phyloP scores from a whole-genome alignment of 2,329 filamentous ascomycete species.

The Verticillium nubilum region DNA sequence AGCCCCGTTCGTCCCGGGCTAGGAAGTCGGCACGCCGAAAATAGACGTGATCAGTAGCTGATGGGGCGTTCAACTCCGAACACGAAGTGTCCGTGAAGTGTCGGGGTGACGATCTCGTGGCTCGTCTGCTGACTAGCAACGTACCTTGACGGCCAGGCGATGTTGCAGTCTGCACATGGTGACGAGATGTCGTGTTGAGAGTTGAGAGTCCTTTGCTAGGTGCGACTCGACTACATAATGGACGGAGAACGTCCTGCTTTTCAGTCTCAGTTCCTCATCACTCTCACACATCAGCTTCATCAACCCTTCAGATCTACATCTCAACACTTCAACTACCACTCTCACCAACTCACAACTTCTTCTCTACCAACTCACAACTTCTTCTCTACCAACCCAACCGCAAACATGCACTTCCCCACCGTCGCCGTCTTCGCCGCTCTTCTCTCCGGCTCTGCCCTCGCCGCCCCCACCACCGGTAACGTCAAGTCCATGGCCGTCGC shows the following conservation, averaged over 20 bases:
- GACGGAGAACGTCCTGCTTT: background rate
- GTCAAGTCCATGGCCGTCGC: slow-evolving; percentile 32
- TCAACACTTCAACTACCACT: background rate
- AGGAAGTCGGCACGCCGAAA: background rate
- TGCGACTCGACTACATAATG: background rate
- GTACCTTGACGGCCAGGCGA: background rate
- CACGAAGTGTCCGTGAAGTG: background rate
- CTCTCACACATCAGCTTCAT: background rate
- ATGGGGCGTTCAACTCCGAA: background rate
- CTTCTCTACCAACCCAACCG: slow-evolving; percentile 5
- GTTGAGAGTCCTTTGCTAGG: background rate
- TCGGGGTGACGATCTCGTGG: background rate
- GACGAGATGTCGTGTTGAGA: background rate
- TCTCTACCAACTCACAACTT: background rate
- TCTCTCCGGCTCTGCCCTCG: slow-evolving; percentile 29
- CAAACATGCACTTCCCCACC: slow-evolving; percentile 38
- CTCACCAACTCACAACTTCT: background rate
- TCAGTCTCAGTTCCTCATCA: background rate
- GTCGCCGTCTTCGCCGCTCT: slow-evolving; percentile 28
- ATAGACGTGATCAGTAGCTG: background rate
- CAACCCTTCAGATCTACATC: background rate
- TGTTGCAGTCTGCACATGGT: background rate
- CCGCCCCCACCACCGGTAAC: slow-evolving; percentile 14
- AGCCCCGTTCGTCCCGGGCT: background rate
- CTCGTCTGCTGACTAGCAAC: background rate